Evolutionary conservation across 2,329 filamentous ascomycete genomes (phyloP).

Genomic region (Apiospora arundinis): DNA sequence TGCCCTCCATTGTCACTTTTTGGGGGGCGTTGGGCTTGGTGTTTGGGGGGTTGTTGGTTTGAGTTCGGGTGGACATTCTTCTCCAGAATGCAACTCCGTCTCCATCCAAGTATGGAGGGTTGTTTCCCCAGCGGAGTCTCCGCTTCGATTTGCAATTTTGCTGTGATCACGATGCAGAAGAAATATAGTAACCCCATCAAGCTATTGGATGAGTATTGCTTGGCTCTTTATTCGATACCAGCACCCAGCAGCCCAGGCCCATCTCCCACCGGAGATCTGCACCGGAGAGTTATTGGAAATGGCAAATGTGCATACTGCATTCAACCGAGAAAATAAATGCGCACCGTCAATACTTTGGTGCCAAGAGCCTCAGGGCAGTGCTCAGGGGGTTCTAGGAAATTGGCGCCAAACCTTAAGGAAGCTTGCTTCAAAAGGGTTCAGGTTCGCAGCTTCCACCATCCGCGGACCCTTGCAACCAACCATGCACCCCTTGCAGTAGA

Average conservation of each 20-base stretch:
- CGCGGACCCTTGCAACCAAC: not conserved
- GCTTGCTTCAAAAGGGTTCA: not conserved
- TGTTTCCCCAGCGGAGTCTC: constrained; percentile 12
- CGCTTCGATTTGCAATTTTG: constrained; percentile 10
- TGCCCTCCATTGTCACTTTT: not conserved
- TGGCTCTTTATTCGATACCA: not conserved
- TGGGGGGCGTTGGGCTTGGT: not conserved
- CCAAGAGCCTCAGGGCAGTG: not conserved
- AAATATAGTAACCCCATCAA: not conserved
- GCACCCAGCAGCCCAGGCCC: not conserved
- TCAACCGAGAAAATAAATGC: not conserved
- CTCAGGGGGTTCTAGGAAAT: constrained; percentile 1
- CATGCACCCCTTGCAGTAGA: not conserved
- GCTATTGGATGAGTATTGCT: constrained; percentile 5
- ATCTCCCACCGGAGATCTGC: not conserved
- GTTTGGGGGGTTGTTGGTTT: not conserved
- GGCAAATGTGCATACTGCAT: not conserved
- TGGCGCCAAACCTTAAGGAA: constrained; percentile 1
- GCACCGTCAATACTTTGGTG: not conserved
- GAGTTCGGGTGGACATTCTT: not conserved
- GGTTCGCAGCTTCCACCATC: not conserved
- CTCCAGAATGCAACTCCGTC: constrained; percentile 3
- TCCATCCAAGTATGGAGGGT: not conserved
- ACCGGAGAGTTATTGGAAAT: not conserved
- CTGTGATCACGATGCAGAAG: constrained; percentile 10